Evolutionary conservation across 768 basidiomycete genomes (phyloP), one percentile per base, ranked within the genome.

Genomic region (Tulasnella sp.): DNA sequence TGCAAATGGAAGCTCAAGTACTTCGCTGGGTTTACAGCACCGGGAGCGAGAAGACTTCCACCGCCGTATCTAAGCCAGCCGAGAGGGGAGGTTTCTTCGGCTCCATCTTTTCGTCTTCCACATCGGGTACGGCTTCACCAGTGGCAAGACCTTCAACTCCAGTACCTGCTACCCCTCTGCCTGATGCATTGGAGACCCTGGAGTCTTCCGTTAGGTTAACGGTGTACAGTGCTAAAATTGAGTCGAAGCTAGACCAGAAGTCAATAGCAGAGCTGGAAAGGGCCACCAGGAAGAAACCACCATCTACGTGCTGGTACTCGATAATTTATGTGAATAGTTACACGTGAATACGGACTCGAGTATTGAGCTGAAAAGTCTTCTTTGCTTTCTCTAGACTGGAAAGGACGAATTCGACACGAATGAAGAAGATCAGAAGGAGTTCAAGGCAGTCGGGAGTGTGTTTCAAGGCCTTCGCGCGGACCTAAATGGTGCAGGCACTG

Each of bases 221-320:
- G 0, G 88, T 93, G 67, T 92, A 90, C 82, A 87, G 90, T 13
- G 91, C 91, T 1, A 87, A 90, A 51, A 88, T 93, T 18, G 87
- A 87, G 70, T 91, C 94, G 26, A 87, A 84, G 61, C 83, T 93
- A 23, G 89, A 90, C 79, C 87, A 89, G 83, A 93, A 91, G 82
- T 85, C 92, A 70, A 86, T 89, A 1, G 83, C 86, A 11, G 97
- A 98, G 83, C 86, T 99, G 44, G 88, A 92, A 79, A 87, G 97
- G 78, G 93, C 95, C 0, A 99, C 96, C 15, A 98, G 98, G 88
- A 99, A 99, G 86, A 91, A 93, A 75, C 93, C 94, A 0, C 97
- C 97, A 0, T 85, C 84, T 6, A 88, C 86, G 74, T 88, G 96
- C 82, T 90, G 87, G 77, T 92, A 93, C 77, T 90, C 93, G 80